Conservation (phyloP, 106 monocot species). For the Dendrobium catenatum region DNA sequence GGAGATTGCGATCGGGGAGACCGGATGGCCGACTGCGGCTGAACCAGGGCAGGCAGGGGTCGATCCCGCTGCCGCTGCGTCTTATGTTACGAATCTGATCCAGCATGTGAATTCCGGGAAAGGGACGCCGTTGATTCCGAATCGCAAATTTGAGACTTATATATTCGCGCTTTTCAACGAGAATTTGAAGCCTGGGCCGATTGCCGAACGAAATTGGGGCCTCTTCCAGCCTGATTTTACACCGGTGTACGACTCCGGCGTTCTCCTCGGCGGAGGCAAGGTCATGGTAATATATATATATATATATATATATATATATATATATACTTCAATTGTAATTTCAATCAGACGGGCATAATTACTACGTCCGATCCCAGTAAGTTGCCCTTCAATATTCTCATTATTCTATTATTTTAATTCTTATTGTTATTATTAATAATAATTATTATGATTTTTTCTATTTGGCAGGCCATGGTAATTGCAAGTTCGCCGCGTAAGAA, state of each 20-base stretch:
- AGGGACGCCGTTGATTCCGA: conserved; percentile 84
- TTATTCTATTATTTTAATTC: neutral
- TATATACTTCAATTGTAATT: conserved; percentile 51
- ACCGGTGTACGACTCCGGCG: conserved; percentile 72
- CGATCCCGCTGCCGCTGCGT: conserved; percentile 23
- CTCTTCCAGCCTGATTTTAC: conserved; percentile 57
- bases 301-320: too few relatives aligned
- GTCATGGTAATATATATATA: neutral
- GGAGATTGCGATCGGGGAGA: conserved; percentile 76
- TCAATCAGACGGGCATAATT: conserved; percentile 35
- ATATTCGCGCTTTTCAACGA: conserved; percentile 79
- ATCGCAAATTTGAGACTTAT: conserved; percentile 70
- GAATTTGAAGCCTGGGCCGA: conserved; percentile 72
- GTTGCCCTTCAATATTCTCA: neutral
- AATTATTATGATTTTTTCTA: neutral
- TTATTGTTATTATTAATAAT: neutral
- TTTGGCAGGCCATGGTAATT: conserved; percentile 1
- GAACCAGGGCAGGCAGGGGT: conserved; percentile 59
- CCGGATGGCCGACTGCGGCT: conserved; percentile 70
- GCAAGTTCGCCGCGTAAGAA: conserved; percentile 2
- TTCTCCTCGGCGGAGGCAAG: conserved; percentile 15
- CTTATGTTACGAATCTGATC: conserved; percentile 53
- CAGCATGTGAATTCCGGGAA: conserved; percentile 45
- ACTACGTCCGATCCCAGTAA: conserved; percentile 62
- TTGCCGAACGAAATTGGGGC: conserved; percentile 70